These are phyloP conservation scores for Lactarius trivialis DNA, from an alignment of 768 basidiomycete species.

Conservation along the genomic window DNA sequence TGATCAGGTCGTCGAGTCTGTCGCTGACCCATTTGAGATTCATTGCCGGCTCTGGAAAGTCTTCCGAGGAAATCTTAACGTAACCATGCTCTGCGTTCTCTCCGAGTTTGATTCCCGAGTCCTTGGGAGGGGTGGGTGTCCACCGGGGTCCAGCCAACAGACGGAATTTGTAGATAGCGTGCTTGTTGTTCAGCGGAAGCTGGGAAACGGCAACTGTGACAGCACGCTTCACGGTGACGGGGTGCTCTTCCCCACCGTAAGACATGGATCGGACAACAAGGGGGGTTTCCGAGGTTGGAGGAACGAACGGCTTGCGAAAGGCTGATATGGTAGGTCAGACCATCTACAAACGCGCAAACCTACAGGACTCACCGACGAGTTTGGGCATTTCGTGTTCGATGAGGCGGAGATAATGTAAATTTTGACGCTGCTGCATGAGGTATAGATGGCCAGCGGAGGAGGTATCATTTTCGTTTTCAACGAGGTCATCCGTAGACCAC, in stretches of 20 bases:
- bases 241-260: constrained; percentile 74
- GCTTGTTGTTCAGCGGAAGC: constrained; percentile 57
- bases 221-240: constrained; percentile 60
- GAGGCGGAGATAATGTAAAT: constrained; percentile 71
- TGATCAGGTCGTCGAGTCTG: constrained; percentile 66
- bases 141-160: constrained; percentile 86
- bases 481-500: constrained; percentile 26
- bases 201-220: constrained; percentile 69
- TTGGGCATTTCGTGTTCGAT: constrained; percentile 88
- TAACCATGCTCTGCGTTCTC: constrained; percentile 62
- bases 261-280: constrained; percentile 68
- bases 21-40: constrained; percentile 96
- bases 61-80: constrained; percentile 87
- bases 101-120: constrained; percentile 50
- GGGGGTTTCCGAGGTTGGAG: constrained; percentile 52
- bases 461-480: constrained; percentile 54
- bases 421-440: constrained; percentile 65
- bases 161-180: constrained; percentile 76
- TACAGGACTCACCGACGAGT: constrained; percentile 56
- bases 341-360: neutral
- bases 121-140: constrained; percentile 65
- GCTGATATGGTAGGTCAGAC: constrained; percentile 38
- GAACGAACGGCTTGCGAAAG: constrained; percentile 73
- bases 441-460: constrained; percentile 65
- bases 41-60: constrained; percentile 74